Evolutionary conservation across 2,329 filamentous ascomycete genomes (phyloP).

Genomic region (Neofusicoccum cordaticola): DNA sequence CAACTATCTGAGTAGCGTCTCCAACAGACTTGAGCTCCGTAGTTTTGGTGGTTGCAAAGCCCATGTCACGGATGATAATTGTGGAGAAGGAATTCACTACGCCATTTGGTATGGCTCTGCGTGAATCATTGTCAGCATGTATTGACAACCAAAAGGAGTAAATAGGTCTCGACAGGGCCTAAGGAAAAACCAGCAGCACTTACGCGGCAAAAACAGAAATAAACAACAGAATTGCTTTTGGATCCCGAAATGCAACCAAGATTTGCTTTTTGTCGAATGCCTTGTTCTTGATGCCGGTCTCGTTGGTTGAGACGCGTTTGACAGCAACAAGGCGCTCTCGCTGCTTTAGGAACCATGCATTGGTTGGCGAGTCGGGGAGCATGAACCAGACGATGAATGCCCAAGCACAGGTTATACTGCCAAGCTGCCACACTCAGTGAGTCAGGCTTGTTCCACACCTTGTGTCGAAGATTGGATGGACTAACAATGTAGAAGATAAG

Average conservation of each 20-base stretch:
- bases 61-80: slow-evolving; percentile 35
- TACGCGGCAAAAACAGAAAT: background rate
- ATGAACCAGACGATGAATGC: slow-evolving; percentile 30
- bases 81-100: slow-evolving; percentile 39
- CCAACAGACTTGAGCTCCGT: slow-evolving; percentile 37
- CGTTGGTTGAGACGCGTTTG: slow-evolving; percentile 30
- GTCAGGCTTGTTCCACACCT: background rate
- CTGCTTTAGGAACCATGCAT: slow-evolving; percentile 30
- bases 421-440: slow-evolving; percentile 19
- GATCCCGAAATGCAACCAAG: slow-evolving; percentile 28
- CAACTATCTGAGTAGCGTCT: slow-evolving; percentile 37
- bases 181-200: background rate
- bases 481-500: slow-evolving; percentile 32
- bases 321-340: slow-evolving; percentile 32
- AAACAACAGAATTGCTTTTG: slow-evolving; percentile 23
- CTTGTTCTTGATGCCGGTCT: slow-evolving; percentile 38
- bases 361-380: slow-evolving; percentile 34
- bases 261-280: slow-evolving; percentile 30
- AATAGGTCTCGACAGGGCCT: background rate
- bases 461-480: background rate
- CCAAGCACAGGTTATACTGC: slow-evolving; percentile 35
- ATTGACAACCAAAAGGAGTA: no score
- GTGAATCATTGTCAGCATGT: background rate
- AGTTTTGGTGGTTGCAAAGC: slow-evolving; percentile 34
- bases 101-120: slow-evolving; percentile 32